These are phyloP conservation scores for Gracilaria gracilis DNA, from an alignment of 23 red algal species.

Conservation along the genomic window DNA sequence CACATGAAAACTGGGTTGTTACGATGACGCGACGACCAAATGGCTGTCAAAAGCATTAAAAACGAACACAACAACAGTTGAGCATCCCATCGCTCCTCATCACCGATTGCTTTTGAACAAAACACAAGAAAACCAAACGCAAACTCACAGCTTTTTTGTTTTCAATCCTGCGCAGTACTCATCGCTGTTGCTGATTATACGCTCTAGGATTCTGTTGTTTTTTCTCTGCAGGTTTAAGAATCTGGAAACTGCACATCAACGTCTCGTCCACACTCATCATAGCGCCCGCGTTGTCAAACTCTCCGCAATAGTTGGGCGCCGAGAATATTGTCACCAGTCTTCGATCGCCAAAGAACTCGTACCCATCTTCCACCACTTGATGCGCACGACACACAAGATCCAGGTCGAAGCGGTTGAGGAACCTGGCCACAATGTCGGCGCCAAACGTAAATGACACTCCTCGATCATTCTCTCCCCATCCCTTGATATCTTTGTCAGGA, in stretches of 20 bases:
- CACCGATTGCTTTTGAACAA: slow-evolving; percentile 16
- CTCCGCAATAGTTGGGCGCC: slow-evolving; percentile 99
- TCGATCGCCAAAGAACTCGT: slow-evolving; percentile 98
- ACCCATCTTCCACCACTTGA: slow-evolving; percentile 99
- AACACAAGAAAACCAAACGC: slow-evolving; percentile 17
- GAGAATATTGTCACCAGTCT: slow-evolving; percentile 99
- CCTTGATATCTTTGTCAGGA: slow-evolving; percentile 98
- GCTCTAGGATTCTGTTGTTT: slow-evolving; percentile 55
- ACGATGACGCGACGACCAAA: slow-evolving; percentile 28
- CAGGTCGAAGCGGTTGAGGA: slow-evolving; percentile 94
- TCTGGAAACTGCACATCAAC: slow-evolving; percentile 98
- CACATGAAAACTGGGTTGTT: slow-evolving; percentile 10
- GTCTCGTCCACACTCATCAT: slow-evolving; percentile 99
- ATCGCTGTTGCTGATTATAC: slow-evolving; percentile 66
- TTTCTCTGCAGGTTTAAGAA: slow-evolving; percentile 97
- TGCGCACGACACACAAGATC: slow-evolving; percentile 99
- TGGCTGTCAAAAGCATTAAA: slow-evolving; percentile 40
- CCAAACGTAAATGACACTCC: slow-evolving; percentile 99
- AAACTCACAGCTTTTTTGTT: slow-evolving; percentile 39
- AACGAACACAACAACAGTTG: neutral
- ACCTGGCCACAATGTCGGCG: slow-evolving; percentile 93
- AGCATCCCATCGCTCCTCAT: slow-evolving; percentile 12
- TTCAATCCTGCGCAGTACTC: slow-evolving; percentile 12
- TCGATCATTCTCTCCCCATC: slow-evolving; percentile 99
- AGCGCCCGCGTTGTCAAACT: slow-evolving; percentile 99